Base-by-base conservation (phyloP, 108 stramenopile species). In the Skeletonema potamos region DNA sequence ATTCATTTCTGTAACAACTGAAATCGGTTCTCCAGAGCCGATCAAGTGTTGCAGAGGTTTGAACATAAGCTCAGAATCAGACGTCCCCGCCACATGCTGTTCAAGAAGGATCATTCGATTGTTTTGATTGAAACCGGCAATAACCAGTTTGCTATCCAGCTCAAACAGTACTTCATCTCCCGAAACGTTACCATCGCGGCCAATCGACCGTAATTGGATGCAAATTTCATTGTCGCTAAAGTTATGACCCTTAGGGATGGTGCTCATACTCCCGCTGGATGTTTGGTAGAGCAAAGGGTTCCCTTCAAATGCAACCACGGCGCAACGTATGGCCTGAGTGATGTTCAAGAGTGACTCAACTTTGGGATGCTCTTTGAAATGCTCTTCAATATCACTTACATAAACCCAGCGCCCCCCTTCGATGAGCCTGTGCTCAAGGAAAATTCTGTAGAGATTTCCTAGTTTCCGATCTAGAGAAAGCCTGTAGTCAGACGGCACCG, bases 51-150 rank as follows among this genome's bases (percentile, higher is more conserved):
- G 30, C 6, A 85, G 56, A 13, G 84, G 57, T 55, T 75, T 64
- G 32, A 76, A 73, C 63, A 83, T 65, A 26, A 83, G 67, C 1
- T 69, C 54, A 2, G 46, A 10, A 20, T 28, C 54, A 11, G 66
- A 13, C 8, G 73, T n/a, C 22, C 22, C n/a, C 17, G 58, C 27
- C 6, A 79, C 73, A 61, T 82, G 84, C 12, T 64, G 67, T 54
- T 78, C 64, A 3, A 82, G 77, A 24, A 72, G 20, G 3, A 79
- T 18, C 68, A 82, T 68, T 32, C 84, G 54, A 1, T 34, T 44
- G 71, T 85, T 85, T 55, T 58, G 79, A 44, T 85, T 82, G 20
- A 85, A 33, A 20, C 77, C 84, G 20, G 78, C 15, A 30, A 85
- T 44, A 18, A 30, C 41, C 37, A 73, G 44, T 7, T 29, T 17